Percentiles rank a stretch among this genome's conserved stretches.
These are phyloP conservation scores for Solanum pinnatisectum DNA, from an alignment of 257 asterid species.

Conservation along the genomic window DNA sequence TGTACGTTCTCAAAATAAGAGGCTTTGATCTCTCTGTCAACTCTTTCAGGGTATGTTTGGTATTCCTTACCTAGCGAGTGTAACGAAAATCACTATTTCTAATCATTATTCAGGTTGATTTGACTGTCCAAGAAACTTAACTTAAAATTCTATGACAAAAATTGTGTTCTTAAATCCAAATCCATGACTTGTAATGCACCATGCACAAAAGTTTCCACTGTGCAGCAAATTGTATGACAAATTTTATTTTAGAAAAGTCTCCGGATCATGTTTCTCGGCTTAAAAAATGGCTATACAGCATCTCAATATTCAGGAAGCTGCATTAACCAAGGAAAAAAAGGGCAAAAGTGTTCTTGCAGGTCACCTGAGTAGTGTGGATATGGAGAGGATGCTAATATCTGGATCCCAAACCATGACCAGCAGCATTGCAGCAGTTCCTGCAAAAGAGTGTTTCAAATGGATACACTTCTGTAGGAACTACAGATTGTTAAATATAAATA, in stretches of 20 bases:
- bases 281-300: not conserved
- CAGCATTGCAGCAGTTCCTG: constrained; percentile 94
- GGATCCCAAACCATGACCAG: constrained; percentile 89
- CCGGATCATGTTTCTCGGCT: not conserved
- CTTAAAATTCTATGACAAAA: not conserved
- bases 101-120: not conserved
- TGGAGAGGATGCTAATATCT: constrained; percentile 58
- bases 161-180: not conserved
- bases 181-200: not conserved
- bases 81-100: not conserved
- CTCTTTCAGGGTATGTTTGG: not conserved
- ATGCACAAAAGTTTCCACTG: not conserved
- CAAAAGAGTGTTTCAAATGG: constrained; percentile 9
- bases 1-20: not conserved
- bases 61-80: not conserved
- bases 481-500: not conserved
- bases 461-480: not conserved
- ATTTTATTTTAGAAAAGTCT: not conserved
- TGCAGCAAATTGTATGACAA: not conserved
- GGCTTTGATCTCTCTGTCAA: not conserved
- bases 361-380: constrained; percentile 69
- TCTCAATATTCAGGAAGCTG: not conserved
- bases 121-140: not conserved
- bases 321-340: not conserved
- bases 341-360: not conserved